These are phyloP conservation scores for Tolypocladium capitatum DNA, from an alignment of 2,329 filamentous ascomycete species.

Conservation along the genomic window DNA sequence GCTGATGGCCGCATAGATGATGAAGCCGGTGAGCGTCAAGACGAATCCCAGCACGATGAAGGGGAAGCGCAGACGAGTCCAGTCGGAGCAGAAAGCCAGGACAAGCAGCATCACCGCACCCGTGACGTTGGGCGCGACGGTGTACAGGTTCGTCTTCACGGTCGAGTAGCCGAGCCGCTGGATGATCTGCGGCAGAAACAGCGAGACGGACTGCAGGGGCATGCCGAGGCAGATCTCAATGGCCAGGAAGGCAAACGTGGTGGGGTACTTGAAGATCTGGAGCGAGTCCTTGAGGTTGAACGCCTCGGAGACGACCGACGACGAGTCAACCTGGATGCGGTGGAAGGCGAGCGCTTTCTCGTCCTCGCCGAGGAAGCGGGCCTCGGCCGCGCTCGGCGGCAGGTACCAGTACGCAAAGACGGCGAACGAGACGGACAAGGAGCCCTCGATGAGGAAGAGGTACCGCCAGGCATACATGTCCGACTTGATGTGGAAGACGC, in stretches of 20 bases:
- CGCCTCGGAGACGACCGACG: conserved; percentile 42
- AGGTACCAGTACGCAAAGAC: conserved; percentile 57
- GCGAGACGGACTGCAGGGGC: conserved; percentile 38
- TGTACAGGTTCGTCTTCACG: conserved; percentile 62
- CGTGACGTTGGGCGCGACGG: conserved; percentile 65
- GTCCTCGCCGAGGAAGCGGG: conserved; percentile 49
- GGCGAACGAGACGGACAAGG: conserved; percentile 46
- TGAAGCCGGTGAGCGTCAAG: conserved; percentile 64
- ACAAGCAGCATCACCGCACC: conserved; percentile 61
- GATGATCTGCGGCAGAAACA: conserved; percentile 44
- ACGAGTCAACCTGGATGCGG: conserved; percentile 65
- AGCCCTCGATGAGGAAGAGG: conserved; percentile 41
- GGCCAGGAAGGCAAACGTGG: conserved; percentile 33
- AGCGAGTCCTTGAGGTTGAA: conserved; percentile 38
- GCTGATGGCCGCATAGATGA: conserved; percentile 62
- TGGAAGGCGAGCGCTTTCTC: conserved; percentile 57
- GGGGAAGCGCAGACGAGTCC: conserved; percentile 51
- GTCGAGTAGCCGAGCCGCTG: conserved; percentile 31
- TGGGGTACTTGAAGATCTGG: conserved; percentile 36
- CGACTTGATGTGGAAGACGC: conserved; percentile 32
- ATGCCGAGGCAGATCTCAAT: conserved; percentile 49
- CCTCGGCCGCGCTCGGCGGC: conserved; percentile 49
- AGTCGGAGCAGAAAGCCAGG: conserved; percentile 59
- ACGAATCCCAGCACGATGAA: conserved; percentile 63
- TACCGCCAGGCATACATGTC: conserved; percentile 31